Base-by-base conservation (phyloP, 495 filamentous ascomycete genomes). In the Hypoxylon fragiforme region DNA sequence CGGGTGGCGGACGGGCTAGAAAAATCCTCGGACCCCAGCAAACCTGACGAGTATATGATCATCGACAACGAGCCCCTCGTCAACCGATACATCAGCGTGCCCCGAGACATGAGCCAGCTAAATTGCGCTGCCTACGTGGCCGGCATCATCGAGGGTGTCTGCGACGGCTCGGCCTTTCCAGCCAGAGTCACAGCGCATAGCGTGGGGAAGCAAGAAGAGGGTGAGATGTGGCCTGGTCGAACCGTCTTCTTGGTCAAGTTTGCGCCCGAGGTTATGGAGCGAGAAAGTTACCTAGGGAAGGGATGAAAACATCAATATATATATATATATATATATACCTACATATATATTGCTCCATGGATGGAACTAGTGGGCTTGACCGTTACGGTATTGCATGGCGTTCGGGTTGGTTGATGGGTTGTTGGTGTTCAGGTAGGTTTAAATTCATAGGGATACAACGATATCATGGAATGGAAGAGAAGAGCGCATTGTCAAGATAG, bases 51-150 rank as follows among this genome's bases (percentile, higher is more conserved):
- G 75, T 99, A 97, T 77, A 96, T 99, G 92, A 90, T 99, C 62
- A 85, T 85, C 51, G 94, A 99, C 69, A 96, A 99, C 68, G 95
- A 97, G 64, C 94, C 94, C 32, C 75, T 97, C 11, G 92, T 97
- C 12, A 97, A 96, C 66, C 84, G 84, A 15, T 97, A 95, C 69
- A 88, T 98, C 65, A 88, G 83, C 60, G 88, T 97, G 28, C 94
- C 94, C 16, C 85, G 85, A 56, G 94, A 98, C 72, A 96, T 98
- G 91, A 88, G 77, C 70, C 86, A 92, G 80, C 80, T 98, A 53
- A 98, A 96, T 68, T 97, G 92, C 71, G 94, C 94, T 18, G 94
- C 94, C 9, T 98, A 85, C 62, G 91, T 97, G 3, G 94, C 95
- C 1, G 94, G 94, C 1, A 88, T 98, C 47, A 85, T 98, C 46